Percentiles rank a stretch among this genome's conserved stretches.
These are phyloP conservation scores for Aspergillus jensenii DNA, from an alignment of 2,329 filamentous ascomycete genomes.

Conservation along the genomic window DNA sequence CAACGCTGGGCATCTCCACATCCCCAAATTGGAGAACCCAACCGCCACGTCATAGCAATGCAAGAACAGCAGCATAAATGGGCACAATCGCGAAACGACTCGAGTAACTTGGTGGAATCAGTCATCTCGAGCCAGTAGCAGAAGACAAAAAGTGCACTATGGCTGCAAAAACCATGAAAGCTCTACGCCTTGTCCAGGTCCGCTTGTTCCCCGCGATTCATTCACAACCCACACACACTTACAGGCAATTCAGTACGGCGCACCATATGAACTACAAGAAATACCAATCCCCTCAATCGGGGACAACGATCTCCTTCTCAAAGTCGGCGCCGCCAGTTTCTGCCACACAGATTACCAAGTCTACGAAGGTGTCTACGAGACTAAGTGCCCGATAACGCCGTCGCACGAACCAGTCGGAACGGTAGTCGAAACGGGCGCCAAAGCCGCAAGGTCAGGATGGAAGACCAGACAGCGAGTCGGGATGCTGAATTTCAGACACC, in stretches of 20 bases:
- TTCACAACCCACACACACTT: background rate
- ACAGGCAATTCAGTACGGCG: background rate
- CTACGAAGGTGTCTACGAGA: slow-evolving; percentile 8
- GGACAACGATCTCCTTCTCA: slow-evolving; percentile 11
- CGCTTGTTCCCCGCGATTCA: background rate
- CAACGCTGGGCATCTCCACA: background rate
- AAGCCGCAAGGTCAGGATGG: slow-evolving; percentile 1
- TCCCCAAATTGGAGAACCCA: background rate
- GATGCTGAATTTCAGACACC: slow-evolving; percentile 14
- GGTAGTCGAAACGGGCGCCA: background rate
- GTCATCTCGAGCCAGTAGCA: background rate
- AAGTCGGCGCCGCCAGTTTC: slow-evolving; percentile 12
- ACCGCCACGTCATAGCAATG: background rate
- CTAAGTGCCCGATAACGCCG: slow-evolving; percentile 4
- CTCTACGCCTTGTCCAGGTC: background rate
- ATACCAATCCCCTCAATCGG: background rate
- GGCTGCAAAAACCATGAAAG: background rate
- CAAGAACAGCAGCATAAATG: background rate
- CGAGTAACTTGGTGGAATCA: background rate
- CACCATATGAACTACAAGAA: background rate
- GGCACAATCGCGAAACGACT: background rate
- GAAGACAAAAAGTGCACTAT: background rate
- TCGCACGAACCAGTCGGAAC: slow-evolving; percentile 14
- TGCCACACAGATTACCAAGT: slow-evolving; percentile 17
- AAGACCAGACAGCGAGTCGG: slow-evolving; percentile 8